Percentiles rank a stretch among this genome's conserved stretches.
phyloP scores from a whole-genome alignment of 2,329 filamentous ascomycete species.

The Fusarium bulbicola region DNA sequence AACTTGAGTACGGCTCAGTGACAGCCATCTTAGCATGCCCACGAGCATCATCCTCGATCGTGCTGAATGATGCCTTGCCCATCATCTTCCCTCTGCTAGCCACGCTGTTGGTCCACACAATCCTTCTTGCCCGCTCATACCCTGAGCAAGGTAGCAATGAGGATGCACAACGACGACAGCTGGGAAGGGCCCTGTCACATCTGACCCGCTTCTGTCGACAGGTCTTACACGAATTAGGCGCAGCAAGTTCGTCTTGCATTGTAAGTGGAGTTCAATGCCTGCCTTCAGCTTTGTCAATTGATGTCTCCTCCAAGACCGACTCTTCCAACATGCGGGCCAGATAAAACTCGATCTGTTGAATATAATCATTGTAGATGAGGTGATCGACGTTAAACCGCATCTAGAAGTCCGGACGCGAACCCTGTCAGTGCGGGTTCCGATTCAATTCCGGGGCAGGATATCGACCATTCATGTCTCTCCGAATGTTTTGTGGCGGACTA shows the following conservation, averaged over 20 bases:
- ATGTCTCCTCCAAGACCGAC: too few species aligned
- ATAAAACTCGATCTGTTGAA: background rate
- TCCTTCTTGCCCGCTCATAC: fast-evolving
- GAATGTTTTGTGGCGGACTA: too few species aligned
- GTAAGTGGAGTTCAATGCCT: background rate
- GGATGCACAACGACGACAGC: fast-evolving
- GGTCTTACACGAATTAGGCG: background rate
- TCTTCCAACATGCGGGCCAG: too few species aligned
- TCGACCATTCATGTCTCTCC: too few species aligned
- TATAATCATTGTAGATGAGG: background rate
- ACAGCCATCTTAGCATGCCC: fast-evolving
- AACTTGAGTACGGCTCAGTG: background rate
- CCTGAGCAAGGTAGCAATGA: background rate
- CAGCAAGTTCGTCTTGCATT: background rate
- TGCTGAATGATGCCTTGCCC: fast-evolving
- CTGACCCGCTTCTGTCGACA: background rate
- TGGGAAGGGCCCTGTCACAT: fast-evolving
- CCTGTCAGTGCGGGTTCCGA: background rate
- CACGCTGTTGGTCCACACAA: background rate
- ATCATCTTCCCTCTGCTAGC: background rate
- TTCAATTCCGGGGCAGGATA: background rate
- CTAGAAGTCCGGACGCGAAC: background rate
- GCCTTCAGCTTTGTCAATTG: too few species aligned
- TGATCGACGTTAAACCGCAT: background rate
- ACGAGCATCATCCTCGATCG: background rate